These are phyloP conservation scores for Pleomassaria siparia DNA, from an alignment of 2,329 filamentous ascomycete species.

Conservation along the genomic window DNA sequence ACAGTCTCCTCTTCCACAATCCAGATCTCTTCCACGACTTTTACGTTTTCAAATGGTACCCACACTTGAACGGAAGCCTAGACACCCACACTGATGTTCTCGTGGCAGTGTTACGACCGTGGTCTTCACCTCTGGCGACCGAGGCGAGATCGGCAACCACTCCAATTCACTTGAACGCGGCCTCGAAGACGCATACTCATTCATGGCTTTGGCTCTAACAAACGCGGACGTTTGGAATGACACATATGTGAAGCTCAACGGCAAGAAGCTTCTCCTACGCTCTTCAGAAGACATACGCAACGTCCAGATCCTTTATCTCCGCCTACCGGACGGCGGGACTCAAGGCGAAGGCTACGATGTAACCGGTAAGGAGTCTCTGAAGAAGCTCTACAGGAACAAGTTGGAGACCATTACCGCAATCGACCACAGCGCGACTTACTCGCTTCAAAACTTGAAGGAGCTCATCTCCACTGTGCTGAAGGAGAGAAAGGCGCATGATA, in stretches of 20 bases:
- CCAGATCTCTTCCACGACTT: conserved; percentile 33
- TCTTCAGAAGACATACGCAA: conserved; percentile 13
- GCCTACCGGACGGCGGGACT: conserved; percentile 26
- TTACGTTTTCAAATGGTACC: conserved; percentile 24
- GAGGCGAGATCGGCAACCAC: conserved; percentile 17
- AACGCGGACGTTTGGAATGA: conserved; percentile 11
- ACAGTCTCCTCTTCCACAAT: conserved; percentile 30
- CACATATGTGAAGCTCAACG: conserved; percentile 10
- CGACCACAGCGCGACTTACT: conserved; percentile 22
- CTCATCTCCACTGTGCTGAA: conserved; percentile 19
- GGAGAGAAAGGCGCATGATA: conserved; percentile 15
- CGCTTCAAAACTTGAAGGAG: conserved; percentile 19
- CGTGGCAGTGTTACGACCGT: conserved; percentile 19
- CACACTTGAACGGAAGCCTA: not conserved
- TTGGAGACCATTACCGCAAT: conserved; percentile 20
- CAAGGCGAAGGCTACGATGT: conserved; percentile 20
- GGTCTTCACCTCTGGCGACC: conserved; percentile 28
- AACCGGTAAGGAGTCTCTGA: conserved; percentile 19
- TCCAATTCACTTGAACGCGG: conserved; percentile 21
- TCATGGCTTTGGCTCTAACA: conserved; percentile 17
- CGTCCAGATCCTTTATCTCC: conserved; percentile 29
- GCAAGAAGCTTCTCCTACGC: conserved; percentile 13
- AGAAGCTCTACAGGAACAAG: conserved; percentile 20
- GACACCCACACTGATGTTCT: not conserved
- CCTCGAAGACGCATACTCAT: conserved; percentile 23